These are phyloP conservation scores for Halteria grandinella DNA, from an alignment of 73 alveolate species.

Conservation along the genomic window DNA sequence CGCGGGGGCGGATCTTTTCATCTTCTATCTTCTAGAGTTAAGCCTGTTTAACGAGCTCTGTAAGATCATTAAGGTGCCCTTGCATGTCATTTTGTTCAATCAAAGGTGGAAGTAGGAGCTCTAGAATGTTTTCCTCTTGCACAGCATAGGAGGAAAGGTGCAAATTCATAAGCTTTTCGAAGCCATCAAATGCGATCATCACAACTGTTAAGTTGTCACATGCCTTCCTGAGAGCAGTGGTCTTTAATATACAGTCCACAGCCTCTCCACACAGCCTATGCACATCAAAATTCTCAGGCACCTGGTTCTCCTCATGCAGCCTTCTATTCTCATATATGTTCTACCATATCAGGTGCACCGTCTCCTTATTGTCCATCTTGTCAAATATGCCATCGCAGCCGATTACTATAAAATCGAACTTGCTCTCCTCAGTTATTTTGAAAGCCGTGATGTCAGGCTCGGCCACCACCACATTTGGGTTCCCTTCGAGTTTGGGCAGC, in stretches of 20 bases:
- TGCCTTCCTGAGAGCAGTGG: conserved; percentile 80
- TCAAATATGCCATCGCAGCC: conserved; percentile 62
- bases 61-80: too few species aligned
- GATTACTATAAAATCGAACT: conserved; percentile 28
- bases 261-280: conserved; percentile 82
- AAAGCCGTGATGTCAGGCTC: conserved; percentile 75
- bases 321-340: conserved; percentile 17
- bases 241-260: conserved; percentile 80
- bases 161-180: not conserved
- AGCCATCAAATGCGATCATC: conserved; percentile 81
- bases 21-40: too few species aligned
- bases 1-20: too few species aligned
- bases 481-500: conserved; percentile 73
- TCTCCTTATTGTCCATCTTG: conserved; percentile 26
- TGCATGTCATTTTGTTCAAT: too few species aligned
- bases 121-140: too few species aligned
- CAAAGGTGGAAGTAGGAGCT: too few species aligned
- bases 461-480: conserved; percentile 76
- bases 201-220: conserved; percentile 88
- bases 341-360: conserved; percentile 39
- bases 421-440: conserved; percentile 3
- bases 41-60: too few species aligned
- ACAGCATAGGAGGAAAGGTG: too few species aligned
- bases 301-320: not conserved
- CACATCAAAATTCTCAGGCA: conserved; percentile 2